Conservation (phyloP, 441 rosid genomes). For the Eruca vesicaria region DNA sequence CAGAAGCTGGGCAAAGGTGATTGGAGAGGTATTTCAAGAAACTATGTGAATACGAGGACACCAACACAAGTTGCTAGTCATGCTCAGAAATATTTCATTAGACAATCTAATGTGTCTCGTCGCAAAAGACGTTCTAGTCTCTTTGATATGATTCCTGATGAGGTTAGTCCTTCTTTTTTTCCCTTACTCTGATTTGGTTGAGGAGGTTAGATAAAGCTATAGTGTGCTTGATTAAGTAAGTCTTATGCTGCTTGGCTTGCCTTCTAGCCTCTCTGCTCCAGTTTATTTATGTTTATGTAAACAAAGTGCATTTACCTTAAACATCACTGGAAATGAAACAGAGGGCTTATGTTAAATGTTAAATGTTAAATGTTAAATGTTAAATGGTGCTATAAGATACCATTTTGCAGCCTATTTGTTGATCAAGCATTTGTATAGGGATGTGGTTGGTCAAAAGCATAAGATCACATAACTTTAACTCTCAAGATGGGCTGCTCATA, state of each 20-base stretch:
- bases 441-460: background rate
- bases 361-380: background rate
- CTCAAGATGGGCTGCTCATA: background rate
- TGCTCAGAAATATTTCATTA: slow-evolving; percentile 75
- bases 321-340: too few species aligned
- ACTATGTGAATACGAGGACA: slow-evolving; percentile 65
- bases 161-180: slow-evolving; percentile 42
- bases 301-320: too few species aligned
- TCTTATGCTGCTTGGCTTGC: slow-evolving; percentile 33
- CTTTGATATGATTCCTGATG: slow-evolving; percentile 74
- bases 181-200: slow-evolving; percentile 5
- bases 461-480: too few species aligned
- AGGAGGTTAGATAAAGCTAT: background rate
- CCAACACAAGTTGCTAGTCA: slow-evolving; percentile 89
- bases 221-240: slow-evolving; percentile 3
- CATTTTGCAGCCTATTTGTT: background rate
- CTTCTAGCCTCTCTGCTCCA: too few species aligned
- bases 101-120: slow-evolving; percentile 66
- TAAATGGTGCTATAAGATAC: background rate
- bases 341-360: background rate
- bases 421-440: background rate
- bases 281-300: too few species aligned
- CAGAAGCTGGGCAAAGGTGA: slow-evolving; percentile 83
- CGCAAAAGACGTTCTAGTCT: slow-evolving; percentile 81
- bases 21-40: slow-evolving; percentile 79